Base-by-base conservation (phyloP, 352 stramenopile species). In the Plasmopara halstedii region DNA sequence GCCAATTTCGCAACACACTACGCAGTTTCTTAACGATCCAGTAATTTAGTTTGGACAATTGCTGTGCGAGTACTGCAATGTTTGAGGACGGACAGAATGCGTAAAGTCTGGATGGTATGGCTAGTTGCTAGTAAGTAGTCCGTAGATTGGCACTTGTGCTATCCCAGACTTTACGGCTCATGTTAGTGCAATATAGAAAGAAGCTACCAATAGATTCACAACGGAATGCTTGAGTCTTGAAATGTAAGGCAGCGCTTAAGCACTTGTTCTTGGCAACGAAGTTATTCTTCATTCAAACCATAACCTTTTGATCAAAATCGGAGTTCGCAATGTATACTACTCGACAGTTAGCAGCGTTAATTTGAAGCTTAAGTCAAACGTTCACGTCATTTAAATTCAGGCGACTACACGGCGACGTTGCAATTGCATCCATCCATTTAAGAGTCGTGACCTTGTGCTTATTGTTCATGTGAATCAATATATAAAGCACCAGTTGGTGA, bases 1-100 rank as follows among this genome's bases (percentile, higher is more conserved):
- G 94, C 14, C 85, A 95, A 42, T 99, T 99, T 70, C 90, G 96
- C 36, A 93, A 98, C 44, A 86, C 92, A 18, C 77, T 97, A 42
- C 80, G 94, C 44, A 64, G 85, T 37, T 98, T 99, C 63, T 73
- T 99, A 25, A 98, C 94, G 19, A 73, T 88, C 51, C 71, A 89
- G 57, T 83, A 79, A 65, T 53, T 58, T 49, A 50, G 38, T 34
- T 49, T 14, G 22, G 38, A 48, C 36, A 17, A 40, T 31, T 42
- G 22, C 17, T 42, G 59, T 32, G 23, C 52, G 31, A 37, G 13
- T 26, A 39, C 29, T 20, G 26, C 38, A 35, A 37, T 32, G 34
- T 17, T 14, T 23, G 20, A 15, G 14, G 8, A 18, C 32, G 18
- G 7, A 4, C 32, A 38, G 22, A 37, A 9, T 40, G 36, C n/a